These are phyloP conservation scores for Penicillium dipodomyicola DNA, from an alignment of 495 filamentous ascomycete genomes.

Conservation along the genomic window DNA sequence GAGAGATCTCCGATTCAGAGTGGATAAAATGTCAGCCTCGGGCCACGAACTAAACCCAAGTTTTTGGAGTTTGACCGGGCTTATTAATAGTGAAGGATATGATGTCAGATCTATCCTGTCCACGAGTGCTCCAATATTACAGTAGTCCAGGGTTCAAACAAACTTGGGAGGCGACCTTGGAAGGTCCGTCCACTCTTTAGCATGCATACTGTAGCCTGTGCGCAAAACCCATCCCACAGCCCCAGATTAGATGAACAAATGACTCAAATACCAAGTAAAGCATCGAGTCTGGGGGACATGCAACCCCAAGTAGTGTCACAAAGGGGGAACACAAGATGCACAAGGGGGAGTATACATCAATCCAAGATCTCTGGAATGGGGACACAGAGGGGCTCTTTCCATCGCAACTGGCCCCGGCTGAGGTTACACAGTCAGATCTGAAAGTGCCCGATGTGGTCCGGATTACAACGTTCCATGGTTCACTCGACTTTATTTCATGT, in stretches of 20 bases:
- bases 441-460: constrained; percentile 10
- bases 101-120: neutral
- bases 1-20: constrained; percentile 15
- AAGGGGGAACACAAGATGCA: neutral
- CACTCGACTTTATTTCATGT: constrained; percentile 2
- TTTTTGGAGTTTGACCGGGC: no score
- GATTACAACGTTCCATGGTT: constrained; percentile 12
- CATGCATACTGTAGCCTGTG: neutral
- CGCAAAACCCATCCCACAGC: neutral
- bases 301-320: constrained; percentile 1
- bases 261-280: neutral
- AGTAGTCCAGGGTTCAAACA: no score
- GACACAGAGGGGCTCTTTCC: neutral
- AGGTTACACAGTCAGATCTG: constrained; percentile 12
- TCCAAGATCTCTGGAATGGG: constrained; percentile 1
- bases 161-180: no score
- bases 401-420: constrained; percentile 1
- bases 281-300: neutral
- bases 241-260: neutral
- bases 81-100: neutral
- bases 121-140: no score
- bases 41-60: neutral
- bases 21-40: constrained; percentile 11
- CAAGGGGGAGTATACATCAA: neutral
- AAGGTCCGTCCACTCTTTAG: no score